These are phyloP conservation scores for Botrytis tulipae DNA, from an alignment of 2,329 filamentous ascomycete genomes.

Conservation along the genomic window DNA sequence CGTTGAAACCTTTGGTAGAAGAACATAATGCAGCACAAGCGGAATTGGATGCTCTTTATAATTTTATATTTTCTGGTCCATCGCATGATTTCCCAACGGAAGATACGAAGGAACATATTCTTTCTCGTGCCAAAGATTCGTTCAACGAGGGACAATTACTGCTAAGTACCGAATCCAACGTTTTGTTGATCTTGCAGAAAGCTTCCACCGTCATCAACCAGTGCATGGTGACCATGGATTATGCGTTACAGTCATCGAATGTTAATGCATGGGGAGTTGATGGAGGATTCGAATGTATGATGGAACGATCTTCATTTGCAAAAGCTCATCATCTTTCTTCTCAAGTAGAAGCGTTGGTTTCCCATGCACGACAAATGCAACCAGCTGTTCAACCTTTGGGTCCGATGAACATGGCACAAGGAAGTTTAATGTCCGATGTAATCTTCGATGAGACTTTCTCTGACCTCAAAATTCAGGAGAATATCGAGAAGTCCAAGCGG, in stretches of 20 bases:
- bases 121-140: constrained; percentile 38
- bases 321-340: constrained; percentile 55
- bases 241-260: constrained; percentile 44
- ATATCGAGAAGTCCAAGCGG: constrained; percentile 45
- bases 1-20: constrained; percentile 42
- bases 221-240: constrained; percentile 42
- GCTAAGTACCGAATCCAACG: constrained; percentile 44
- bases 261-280: constrained; percentile 48
- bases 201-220: constrained; percentile 41
- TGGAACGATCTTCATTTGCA: constrained; percentile 43
- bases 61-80: constrained; percentile 51
- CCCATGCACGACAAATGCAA: constrained; percentile 44
- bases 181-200: constrained; percentile 42
- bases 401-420: constrained; percentile 45
- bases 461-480: constrained; percentile 52
- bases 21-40: constrained; percentile 45
- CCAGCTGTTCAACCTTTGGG: constrained; percentile 42
- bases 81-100: constrained; percentile 53
- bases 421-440: constrained; percentile 49
- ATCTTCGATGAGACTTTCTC: constrained; percentile 54
- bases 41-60: constrained; percentile 51
- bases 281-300: constrained; percentile 37
- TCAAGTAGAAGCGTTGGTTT: constrained; percentile 43
- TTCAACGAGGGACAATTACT: constrained; percentile 42
- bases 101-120: constrained; percentile 45